Evolutionary conservation across 108 stramenopile species (phyloP).

Genomic region (Halocafeteria seosinensis): DNA sequence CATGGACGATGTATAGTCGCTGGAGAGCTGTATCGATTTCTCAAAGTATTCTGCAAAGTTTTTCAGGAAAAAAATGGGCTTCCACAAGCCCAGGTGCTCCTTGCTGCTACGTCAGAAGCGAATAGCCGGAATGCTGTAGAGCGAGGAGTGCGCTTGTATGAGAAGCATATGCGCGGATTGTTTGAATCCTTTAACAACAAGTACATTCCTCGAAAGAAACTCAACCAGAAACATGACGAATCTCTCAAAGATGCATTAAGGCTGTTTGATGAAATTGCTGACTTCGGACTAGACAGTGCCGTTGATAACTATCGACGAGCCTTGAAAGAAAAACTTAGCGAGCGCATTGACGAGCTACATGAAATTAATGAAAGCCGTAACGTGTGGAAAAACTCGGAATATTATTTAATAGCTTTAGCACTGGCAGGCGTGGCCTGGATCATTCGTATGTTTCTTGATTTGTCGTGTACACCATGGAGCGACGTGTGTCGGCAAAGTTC

Average conservation of each 20-base stretch:
- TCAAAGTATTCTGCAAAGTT: constrained; percentile 70
- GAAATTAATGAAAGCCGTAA: constrained; percentile 66
- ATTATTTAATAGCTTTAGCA: constrained; percentile 57
- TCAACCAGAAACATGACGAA: constrained; percentile 46
- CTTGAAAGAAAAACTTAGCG: constrained; percentile 45
- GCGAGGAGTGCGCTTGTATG: constrained; percentile 54
- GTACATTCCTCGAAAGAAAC: constrained; percentile 53
- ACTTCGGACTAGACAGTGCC: constrained; percentile 59
- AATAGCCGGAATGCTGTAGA: constrained; percentile 74
- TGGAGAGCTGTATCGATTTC: constrained; percentile 59
- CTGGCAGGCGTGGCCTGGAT: constrained; percentile 56
- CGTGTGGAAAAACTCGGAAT: constrained; percentile 65
- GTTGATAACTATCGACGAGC: constrained; percentile 47
- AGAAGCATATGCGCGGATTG: constrained; percentile 62
- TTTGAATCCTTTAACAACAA: constrained; percentile 53
- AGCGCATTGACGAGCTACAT: constrained; percentile 47
- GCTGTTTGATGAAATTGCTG: constrained; percentile 67
- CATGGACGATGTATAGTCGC: constrained; percentile 65
- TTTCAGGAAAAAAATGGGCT: constrained; percentile 70
- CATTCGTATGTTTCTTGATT: constrained; percentile 52
- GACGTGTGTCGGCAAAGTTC: constrained; percentile 49
- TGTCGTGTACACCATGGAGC: constrained; percentile 54
- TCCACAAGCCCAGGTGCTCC: constrained; percentile 77
- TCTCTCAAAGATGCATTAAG: constrained; percentile 33
- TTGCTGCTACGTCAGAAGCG: constrained; percentile 81